Evolutionary conservation across 1,284 basidiomycete genomes (phyloP), one percentile per base, ranked within the genome.

Genomic region (Sporisorium exsertum): DNA sequence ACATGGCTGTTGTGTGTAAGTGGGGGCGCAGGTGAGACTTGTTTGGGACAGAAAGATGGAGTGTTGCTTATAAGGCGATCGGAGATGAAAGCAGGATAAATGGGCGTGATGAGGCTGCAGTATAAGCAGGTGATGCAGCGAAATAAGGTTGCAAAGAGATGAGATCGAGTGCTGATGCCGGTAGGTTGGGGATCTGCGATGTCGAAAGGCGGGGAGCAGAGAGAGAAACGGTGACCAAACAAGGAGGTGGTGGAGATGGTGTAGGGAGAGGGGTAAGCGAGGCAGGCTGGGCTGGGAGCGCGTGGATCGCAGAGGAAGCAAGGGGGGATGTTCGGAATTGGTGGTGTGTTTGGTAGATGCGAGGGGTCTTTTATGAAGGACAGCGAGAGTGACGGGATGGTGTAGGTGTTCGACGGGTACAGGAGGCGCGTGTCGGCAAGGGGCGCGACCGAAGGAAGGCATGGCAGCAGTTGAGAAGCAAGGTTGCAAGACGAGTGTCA

Each of bases 241-340:
- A 58, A 65, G 46, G 63, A 58, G 62, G 58, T 24, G 62, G 51
- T 27, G 54, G 29, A 5, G 37, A 3, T 22, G 58, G 37, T 43
- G 64, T 42, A 55, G 33, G 35, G 40, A 35, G n/a, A 16, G n/a
- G 18, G 52, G 15, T 64, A 71, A 59, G 68, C 68, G 68, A 71
- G 68, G 26, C 59, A 58, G 42, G 56, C 49, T 65, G 63, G 61
- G 57, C 42, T 57, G 62, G 45, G 58, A 58, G 57, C 57, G 52
- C 68, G 68, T 65, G 55, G 63, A 65, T 71, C 51, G 68, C 54
- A 53, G 50, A 54, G 60, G 58, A 65, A 62, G 68, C 59, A 71
- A 65, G 68, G 68, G 68, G 63, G 63, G 62, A 40, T 49, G 68
- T 62, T 71, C 68, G 68, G 68, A 71, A 71, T 65, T 61, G 68